Evolutionary conservation across 1,139 yeast species (phyloP).

Genomic region (Geotrichum restrictum): DNA sequence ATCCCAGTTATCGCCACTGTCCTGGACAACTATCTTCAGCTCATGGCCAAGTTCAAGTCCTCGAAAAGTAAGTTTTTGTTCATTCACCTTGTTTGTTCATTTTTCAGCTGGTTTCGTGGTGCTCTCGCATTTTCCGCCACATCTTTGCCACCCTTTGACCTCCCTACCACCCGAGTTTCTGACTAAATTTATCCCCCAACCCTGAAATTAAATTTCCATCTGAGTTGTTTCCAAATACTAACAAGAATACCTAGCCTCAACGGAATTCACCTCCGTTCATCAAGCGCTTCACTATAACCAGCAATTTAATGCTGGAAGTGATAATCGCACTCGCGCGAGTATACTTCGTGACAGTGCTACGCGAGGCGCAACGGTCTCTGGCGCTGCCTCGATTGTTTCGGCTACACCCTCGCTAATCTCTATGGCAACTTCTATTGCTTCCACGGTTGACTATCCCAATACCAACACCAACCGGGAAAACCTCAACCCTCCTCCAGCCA

Average conservation of each 20-base stretch:
- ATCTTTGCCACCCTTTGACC: constrained; percentile 1
- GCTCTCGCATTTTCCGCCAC: background rate
- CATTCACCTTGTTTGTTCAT: background rate
- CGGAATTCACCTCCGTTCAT: constrained; percentile 4
- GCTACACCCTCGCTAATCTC: constrained; percentile 18
- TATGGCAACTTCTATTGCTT: constrained; percentile 16
- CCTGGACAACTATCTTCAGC: constrained; percentile 68
- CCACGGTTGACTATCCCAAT: constrained; percentile 18
- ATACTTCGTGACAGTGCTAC: constrained; percentile 3
- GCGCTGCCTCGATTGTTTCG: constrained; percentile 19
- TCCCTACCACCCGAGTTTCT: background rate
- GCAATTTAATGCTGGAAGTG: background rate
- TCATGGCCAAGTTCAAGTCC: constrained; percentile 19
- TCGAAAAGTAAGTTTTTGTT: constrained; percentile 18
- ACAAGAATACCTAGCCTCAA: background rate
- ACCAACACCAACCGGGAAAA: constrained; percentile 17
- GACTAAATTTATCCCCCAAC: background rate
- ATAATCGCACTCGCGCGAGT: constrained; percentile 1
- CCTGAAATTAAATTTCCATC: background rate
- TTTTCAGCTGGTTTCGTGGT: background rate
- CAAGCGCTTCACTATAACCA: background rate
- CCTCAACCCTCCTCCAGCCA: constrained; percentile 15
- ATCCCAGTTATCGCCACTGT: constrained; percentile 89
- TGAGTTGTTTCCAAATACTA: constrained; percentile 5
- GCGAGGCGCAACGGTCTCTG: constrained; percentile 10